Evolutionary conservation across 768 basidiomycete species (phyloP).

Genomic region (Rhodotorula graminis): DNA sequence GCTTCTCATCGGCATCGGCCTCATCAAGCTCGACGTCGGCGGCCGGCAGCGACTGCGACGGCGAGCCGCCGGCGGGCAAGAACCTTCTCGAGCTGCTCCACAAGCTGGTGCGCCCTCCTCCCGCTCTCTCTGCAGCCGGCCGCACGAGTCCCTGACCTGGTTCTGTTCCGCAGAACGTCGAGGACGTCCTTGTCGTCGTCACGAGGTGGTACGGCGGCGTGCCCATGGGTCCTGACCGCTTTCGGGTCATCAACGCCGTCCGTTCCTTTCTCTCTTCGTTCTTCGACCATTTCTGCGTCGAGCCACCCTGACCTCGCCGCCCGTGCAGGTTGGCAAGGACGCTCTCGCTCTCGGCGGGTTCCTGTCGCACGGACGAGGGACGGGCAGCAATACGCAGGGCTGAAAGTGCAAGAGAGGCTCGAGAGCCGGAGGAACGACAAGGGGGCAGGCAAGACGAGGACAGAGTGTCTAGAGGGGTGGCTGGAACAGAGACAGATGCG

Average conservation of each 20-base stretch:
- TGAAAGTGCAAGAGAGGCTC: not conserved
- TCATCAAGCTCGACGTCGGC: not conserved
- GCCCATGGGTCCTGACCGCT: constrained; percentile 2
- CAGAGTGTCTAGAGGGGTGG: too few relatives aligned
- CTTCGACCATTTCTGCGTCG: too few relatives aligned
- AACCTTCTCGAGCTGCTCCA: constrained; percentile 10
- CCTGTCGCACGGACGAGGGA: not conserved
- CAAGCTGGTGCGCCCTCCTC: not conserved
- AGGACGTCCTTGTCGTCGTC: constrained; percentile 3
- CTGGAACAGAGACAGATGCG: too few relatives aligned
- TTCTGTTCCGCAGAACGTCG: not conserved
- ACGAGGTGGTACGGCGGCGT: constrained; percentile 15
- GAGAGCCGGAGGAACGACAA: too few relatives aligned
- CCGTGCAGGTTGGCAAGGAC: not conserved
- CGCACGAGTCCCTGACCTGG: too few relatives aligned
- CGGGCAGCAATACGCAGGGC: not conserved
- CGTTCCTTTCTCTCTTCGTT: not conserved
- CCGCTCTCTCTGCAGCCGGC: too few relatives aligned
- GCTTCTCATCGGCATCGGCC: not conserved
- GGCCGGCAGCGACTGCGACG: not conserved
- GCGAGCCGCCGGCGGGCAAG: constrained; percentile 14
- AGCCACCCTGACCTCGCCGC: accelerated
- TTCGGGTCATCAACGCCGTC: constrained; percentile 10
- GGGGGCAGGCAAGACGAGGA: too few relatives aligned
- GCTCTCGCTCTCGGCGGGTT: constrained; percentile 2